A percentile compares a stretch with the other conserved stretches of the same genome.
Conservation (phyloP, 164 flowering plant genomes). For the Magnolia sinica region DNA sequence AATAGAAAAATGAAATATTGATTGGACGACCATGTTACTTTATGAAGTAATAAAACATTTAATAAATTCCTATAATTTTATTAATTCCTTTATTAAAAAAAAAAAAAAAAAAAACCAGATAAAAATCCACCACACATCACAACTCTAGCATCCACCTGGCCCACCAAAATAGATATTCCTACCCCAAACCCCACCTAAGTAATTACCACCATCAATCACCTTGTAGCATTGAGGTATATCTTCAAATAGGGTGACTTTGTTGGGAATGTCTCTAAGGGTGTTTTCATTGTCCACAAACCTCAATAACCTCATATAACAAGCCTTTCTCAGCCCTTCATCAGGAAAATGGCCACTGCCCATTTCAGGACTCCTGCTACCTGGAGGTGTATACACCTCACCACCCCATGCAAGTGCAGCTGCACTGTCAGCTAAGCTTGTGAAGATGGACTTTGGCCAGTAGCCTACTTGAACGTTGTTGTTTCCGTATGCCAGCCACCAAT, state of each 20-base stretch:
- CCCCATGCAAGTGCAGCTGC: neutral
- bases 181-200: neutral
- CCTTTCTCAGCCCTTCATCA: neutral
- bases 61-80: too few species aligned
- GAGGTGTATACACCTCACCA: neutral
- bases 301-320: neutral
- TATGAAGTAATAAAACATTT: too few species aligned
- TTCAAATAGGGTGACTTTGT: neutral
- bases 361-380: neutral
- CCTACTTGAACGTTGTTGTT: neutral
- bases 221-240: neutral
- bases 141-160: neutral
- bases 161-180: neutral
- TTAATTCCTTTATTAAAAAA: too few species aligned
- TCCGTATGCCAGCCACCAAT: neutral
- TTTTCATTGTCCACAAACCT: neutral
- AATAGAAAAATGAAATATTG: too few species aligned
- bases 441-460: neutral
- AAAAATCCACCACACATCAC: neutral
- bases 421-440: neutral
- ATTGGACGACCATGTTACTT: neutral
- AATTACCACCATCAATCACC: neutral
- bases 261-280: neutral
- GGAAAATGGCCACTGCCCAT: conserved; percentile 3
- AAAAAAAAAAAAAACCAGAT: too few species aligned